Conservation (phyloP, 371 early-diverging fungal genomes). For the Rhizopus delemar region DNA sequence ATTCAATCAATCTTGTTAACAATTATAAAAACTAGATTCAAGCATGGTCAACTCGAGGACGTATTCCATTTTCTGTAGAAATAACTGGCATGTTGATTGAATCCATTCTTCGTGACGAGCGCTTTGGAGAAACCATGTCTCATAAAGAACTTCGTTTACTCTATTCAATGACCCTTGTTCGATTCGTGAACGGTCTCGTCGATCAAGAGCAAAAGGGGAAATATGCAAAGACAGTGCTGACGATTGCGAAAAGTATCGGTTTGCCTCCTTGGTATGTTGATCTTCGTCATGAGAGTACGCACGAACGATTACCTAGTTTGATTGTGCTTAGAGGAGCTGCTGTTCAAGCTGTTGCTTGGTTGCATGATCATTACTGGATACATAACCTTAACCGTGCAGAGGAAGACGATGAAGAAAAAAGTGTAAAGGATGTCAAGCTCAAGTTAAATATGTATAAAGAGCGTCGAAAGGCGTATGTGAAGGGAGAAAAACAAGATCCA, state of each 20-base stretch:
- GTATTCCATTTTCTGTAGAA: slow-evolving; percentile 61
- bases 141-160: slow-evolving; percentile 58
- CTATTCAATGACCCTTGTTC: slow-evolving; percentile 56
- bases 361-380: slow-evolving; percentile 52
- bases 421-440: slow-evolving; percentile 19
- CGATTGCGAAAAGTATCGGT: slow-evolving; percentile 56
- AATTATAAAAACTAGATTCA: slow-evolving; percentile 45
- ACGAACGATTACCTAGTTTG: slow-evolving; percentile 65
- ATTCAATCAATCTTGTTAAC: background rate
- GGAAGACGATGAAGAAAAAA: background rate
- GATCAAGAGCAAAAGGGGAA: slow-evolving; percentile 59
- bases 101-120: slow-evolving; percentile 52
- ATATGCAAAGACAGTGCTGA: slow-evolving; percentile 54
- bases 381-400: slow-evolving; percentile 23
- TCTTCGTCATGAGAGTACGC: slow-evolving; percentile 67
- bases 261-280: slow-evolving; percentile 72
- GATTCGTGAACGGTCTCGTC: slow-evolving; percentile 70
- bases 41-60: slow-evolving; percentile 65
- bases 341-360: slow-evolving; percentile 55
- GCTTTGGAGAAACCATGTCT: slow-evolving; percentile 31
- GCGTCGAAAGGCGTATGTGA: slow-evolving; percentile 35
- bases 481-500: slow-evolving; percentile 16
- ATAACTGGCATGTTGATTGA: slow-evolving; percentile 61
- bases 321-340: slow-evolving; percentile 55
- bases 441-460: slow-evolving; percentile 44